Evolutionary conservation across 1,139 yeast species (phyloP).

Genomic region (Yamadazyma dendronema): DNA sequence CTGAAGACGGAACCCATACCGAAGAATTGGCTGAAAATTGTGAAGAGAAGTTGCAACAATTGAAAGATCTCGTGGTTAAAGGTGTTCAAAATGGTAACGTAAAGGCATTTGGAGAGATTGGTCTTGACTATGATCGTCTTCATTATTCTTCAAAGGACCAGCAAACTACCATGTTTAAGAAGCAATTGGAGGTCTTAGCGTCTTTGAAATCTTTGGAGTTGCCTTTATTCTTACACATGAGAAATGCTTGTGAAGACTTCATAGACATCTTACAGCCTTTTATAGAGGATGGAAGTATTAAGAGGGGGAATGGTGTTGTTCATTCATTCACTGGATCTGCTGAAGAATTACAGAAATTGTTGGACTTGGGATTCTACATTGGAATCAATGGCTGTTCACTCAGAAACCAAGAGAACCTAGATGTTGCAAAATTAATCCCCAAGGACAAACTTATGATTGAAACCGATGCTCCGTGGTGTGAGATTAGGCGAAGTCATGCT

Average conservation of each 20-base stretch:
- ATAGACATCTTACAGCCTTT: constrained; percentile 56
- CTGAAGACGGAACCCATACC: constrained; percentile 17
- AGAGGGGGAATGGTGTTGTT: constrained; percentile 62
- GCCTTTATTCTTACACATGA: constrained; percentile 87
- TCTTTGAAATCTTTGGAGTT: constrained; percentile 45
- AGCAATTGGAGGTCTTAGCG: constrained; percentile 66
- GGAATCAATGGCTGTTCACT: constrained; percentile 94
- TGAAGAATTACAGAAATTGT: constrained; percentile 54
- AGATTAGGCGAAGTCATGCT: constrained; percentile 79
- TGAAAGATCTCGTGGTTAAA: constrained; percentile 47
- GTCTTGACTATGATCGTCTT: constrained; percentile 88
- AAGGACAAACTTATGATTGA: constrained; percentile 70
- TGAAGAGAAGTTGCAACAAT: constrained; percentile 40
- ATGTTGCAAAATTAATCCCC: constrained; percentile 67
- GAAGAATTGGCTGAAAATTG: constrained; percentile 24
- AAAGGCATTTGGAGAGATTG: constrained; percentile 89
- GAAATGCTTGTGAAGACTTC: constrained; percentile 86
- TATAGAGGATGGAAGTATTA: constrained; percentile 40
- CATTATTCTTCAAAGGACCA: constrained; percentile 67
- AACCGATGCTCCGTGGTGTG: constrained; percentile 99
- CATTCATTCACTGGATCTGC: constrained; percentile 90
- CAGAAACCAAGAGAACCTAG: constrained; percentile 69
- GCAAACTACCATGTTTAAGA: constrained; percentile 65
- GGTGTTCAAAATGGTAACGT: constrained; percentile 53
- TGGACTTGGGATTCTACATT: constrained; percentile 63